Conservation (phyloP, 768 basidiomycete species). For the Lentinula sp. region DNA sequence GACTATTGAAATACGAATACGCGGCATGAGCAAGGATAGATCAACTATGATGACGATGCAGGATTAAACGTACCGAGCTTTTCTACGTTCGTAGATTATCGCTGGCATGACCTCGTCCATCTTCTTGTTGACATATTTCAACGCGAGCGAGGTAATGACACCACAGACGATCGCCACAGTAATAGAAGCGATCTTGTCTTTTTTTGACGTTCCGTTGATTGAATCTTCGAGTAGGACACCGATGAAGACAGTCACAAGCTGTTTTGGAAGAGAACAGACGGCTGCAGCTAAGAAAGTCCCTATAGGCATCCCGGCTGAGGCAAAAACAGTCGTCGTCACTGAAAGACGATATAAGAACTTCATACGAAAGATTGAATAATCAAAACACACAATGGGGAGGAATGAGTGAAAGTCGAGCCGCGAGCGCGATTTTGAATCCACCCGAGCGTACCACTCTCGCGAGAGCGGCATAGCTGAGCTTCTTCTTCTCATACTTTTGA, state of each 20-base stretch:
- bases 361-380: not conserved
- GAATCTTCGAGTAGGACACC: slow-evolving; percentile 19
- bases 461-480: slow-evolving; percentile 30
- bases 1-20: not conserved
- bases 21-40: not conserved
- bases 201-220: not conserved
- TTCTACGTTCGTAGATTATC: slow-evolving; percentile 16
- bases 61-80: slow-evolving; percentile 8
- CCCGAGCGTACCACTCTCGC: slow-evolving; percentile 33
- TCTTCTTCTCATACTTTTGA: slow-evolving; percentile 26
- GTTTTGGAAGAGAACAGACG: slow-evolving; percentile 34
- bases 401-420: slow-evolving; percentile 25
- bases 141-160: slow-evolving; percentile 29
- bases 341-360: not conserved
- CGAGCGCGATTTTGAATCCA: slow-evolving; percentile 29
- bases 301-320: slow-evolving; percentile 34
- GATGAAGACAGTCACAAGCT: slow-evolving; percentile 38
- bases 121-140: slow-evolving; percentile 30
- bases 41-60: not conserved
- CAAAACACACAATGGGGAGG: slow-evolving; percentile 26
- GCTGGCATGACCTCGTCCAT: slow-evolving; percentile 21
- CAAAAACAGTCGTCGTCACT: slow-evolving; percentile 33
- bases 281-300: slow-evolving; percentile 32
- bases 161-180: slow-evolving; percentile 27
- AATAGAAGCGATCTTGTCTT: slow-evolving; percentile 27